A percentile compares a stretch with the other conserved stretches of the same genome.
Evolutionary conservation across 768 basidiomycete species (phyloP).

Genomic region (Tylopilus balloui): DNA sequence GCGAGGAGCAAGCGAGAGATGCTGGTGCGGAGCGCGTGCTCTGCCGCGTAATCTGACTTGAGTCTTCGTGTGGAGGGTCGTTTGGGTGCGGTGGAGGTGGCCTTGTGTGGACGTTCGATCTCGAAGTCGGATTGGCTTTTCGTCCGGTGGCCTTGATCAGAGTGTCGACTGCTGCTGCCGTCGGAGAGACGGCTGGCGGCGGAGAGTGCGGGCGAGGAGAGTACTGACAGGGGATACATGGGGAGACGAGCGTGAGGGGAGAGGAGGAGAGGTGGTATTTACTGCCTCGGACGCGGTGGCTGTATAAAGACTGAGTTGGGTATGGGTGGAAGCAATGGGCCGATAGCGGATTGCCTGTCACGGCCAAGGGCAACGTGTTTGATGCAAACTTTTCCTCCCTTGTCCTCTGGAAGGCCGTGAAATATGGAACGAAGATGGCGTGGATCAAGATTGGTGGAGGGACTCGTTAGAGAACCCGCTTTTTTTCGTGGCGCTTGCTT

Average conservation of each 20-base stretch:
- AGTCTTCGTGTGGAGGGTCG: conserved; percentile 31
- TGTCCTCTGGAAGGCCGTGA: conserved; percentile 23
- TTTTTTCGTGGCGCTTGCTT: too few species aligned
- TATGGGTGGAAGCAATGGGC: conserved; percentile 20
- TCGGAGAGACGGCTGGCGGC: conserved; percentile 36
- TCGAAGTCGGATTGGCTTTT: conserved; percentile 56
- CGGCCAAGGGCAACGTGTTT: conserved; percentile 33
- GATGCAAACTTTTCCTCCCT: conserved; percentile 19
- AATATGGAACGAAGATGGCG: conserved; percentile 26
- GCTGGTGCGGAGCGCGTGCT: conserved; percentile 49
- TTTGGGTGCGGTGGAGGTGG: conserved; percentile 28
- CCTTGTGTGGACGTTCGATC: conserved; percentile 52
- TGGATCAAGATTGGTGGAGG: conserved; percentile 32
- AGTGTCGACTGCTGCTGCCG: conserved; percentile 34
- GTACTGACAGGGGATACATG: conserved; percentile 30
- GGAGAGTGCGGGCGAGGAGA: conserved; percentile 32
- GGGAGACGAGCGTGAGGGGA: conserved; percentile 12
- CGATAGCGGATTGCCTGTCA: conserved; percentile 30
- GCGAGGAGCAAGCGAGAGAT: conserved; percentile 52
- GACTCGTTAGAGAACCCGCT: too few species aligned
- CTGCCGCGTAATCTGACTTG: conserved; percentile 46
- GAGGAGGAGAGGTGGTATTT: conserved; percentile 24
- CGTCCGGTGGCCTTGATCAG: conserved; percentile 34
- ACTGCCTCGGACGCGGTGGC: conserved; percentile 29
- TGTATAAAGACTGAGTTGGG: conserved; percentile 31